Base-by-base conservation (phyloP, 1,284 basidiomycete species). In the Irpex lacteus region DNA sequence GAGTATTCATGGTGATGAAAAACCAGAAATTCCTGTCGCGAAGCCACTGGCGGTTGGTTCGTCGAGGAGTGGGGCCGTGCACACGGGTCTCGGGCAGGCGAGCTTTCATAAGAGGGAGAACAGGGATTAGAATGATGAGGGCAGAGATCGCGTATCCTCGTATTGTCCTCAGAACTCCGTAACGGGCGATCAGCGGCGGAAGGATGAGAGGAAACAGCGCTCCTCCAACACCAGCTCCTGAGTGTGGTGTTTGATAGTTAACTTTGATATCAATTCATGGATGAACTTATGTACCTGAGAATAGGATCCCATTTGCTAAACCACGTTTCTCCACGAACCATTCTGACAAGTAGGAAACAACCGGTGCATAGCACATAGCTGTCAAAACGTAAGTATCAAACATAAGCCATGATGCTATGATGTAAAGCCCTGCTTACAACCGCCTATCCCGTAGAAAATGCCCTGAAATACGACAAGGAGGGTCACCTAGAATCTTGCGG, bases 201-300 rank as follows among this genome's bases (percentile, higher is more conserved):
- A 80, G 62, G 11, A 75, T 63, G 21, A 78, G 67, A 0, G 80
- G 80, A 6, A 78, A 67, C 7, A 81, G n/a, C 1, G 80, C 65
- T 8, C 80, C 79, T 5, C 76, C 79, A 1, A 70, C 70, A 0
- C 75, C 71, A 11, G 76, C 75, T 0, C 78, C 76, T 76, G 58
- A 56, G 32, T 44, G 15, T 44, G 15, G 40, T 44, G 15, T 44
- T 44, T 2, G 40, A 11, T 44, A 44, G 15, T 44, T 11, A 15
- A 15, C 26, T 15, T 18, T n/a, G 47, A 21, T n/a, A 21, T 18
- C 44, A 32, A 49, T 32, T 6, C n/a, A n/a, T 5, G 36, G 36
- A 36, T 15, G 19, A 52, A 1, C 5, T 44, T 4, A 61, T 63
- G 40, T 54, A 71, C 74, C 76, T 5, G 74, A 71, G 57, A 72